Evolutionary conservation across 2,329 filamentous ascomycete species (phyloP).

Genomic region (Phialophora chinensis): DNA sequence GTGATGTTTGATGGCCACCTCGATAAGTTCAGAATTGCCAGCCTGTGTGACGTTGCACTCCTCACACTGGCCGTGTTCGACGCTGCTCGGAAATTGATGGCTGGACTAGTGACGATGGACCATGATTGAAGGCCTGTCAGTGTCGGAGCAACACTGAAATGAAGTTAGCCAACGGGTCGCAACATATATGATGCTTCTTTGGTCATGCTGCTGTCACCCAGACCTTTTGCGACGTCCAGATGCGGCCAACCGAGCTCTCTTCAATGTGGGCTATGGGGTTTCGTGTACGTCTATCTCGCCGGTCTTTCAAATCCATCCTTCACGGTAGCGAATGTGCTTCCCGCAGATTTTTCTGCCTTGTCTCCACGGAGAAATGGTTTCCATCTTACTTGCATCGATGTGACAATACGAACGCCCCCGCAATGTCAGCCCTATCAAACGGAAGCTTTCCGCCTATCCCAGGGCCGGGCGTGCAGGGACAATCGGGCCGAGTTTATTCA

Average conservation of each 20-base stretch:
- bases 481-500: conserved; percentile 6
- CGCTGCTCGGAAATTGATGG: background rate
- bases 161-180: background rate
- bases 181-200: background rate
- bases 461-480: background rate
- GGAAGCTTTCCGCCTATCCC: conserved; percentile 24
- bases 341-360: background rate
- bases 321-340: background rate
- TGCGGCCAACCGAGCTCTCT: no score
- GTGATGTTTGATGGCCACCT: background rate
- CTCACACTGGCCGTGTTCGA: background rate
- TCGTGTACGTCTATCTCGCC: background rate
- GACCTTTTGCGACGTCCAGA: background rate
- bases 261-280: background rate
- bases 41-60: background rate
- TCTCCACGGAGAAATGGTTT: conserved; percentile 17
- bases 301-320: background rate
- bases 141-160: background rate
- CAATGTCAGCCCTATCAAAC: background rate
- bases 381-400: conserved; percentile 3
- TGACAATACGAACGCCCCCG: background rate
- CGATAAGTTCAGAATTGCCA: background rate
- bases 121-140: background rate
- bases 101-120: background rate
- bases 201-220: background rate